Percentiles rank a stretch among this genome's conserved stretches.
Evolutionary conservation across 495 filamentous ascomycete genomes (phyloP).

Genomic region (Sordaria brevicollis): DNA sequence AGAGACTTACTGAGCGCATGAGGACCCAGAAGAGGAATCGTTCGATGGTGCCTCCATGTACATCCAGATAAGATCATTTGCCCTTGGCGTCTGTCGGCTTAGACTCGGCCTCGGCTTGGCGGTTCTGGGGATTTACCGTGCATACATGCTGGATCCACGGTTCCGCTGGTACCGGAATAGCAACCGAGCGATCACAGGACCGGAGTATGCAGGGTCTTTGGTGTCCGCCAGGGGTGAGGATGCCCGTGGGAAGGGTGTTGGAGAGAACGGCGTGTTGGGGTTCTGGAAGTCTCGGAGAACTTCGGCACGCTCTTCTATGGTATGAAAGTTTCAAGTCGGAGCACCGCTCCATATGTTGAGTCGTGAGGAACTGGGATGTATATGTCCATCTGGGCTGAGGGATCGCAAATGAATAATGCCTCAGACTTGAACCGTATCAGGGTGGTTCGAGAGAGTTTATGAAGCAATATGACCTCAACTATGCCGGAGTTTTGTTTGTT

Average conservation of each 20-base stretch:
- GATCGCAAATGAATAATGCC: not conserved
- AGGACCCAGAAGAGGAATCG: constrained; percentile 3
- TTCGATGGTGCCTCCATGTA: not conserved
- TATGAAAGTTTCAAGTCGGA: not conserved
- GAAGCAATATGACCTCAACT: not conserved
- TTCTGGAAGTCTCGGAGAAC: not conserved
- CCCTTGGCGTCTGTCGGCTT: not conserved
- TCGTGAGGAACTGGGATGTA: not conserved
- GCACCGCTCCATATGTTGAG: not conserved
- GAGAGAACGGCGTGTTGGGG: not conserved
- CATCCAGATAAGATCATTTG: not conserved
- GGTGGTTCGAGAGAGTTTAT: not conserved
- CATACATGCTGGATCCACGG: not conserved
- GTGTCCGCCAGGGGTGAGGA: not conserved
- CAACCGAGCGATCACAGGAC: not conserved
- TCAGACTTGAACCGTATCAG: not conserved
- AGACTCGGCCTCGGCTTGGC: not conserved
- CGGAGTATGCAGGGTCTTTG: not conserved
- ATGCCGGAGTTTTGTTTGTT: not conserved
- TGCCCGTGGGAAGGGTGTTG: not conserved
- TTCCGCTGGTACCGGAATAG: not conserved
- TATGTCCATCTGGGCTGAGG: not conserved
- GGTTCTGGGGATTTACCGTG: not conserved
- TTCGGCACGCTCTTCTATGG: not conserved
- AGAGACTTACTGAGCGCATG: constrained; percentile 64